These are phyloP conservation scores for Gossypium raimondii DNA, from an alignment of 345 rosid species.

Conservation along the genomic window DNA sequence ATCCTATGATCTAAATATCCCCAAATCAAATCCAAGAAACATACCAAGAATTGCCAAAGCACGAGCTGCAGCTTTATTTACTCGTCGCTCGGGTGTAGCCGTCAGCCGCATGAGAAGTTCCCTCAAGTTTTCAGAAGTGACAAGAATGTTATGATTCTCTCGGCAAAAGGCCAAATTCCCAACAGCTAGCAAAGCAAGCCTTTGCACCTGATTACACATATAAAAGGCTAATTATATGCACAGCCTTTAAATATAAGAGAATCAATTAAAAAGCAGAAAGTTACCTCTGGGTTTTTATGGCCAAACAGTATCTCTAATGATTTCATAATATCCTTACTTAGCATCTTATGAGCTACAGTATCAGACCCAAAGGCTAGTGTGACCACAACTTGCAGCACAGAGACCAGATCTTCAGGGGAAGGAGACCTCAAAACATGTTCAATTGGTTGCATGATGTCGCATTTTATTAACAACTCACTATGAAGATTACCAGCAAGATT, in stretches of 20 bases:
- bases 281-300: slow-evolving; percentile 81
- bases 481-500: slow-evolving; percentile 86
- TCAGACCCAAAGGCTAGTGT: slow-evolving; percentile 85
- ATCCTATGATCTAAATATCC: neutral
- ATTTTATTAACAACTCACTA: slow-evolving; percentile 90
- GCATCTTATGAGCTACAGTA: slow-evolving; percentile 78
- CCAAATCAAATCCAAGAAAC: slow-evolving; percentile 20
- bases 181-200: slow-evolving; percentile 76
- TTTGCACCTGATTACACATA: slow-evolving; percentile 66
- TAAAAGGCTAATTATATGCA: slow-evolving; percentile 17
- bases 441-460: slow-evolving; percentile 91
- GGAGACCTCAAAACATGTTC: slow-evolving; percentile 77
- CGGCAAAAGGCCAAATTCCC: slow-evolving; percentile 92
- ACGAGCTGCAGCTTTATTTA: slow-evolving; percentile 95
- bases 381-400: slow-evolving; percentile 83
- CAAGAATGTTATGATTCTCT: slow-evolving; percentile 80
- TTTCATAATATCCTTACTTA: slow-evolving; percentile 74
- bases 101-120: slow-evolving; percentile 82
- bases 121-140: slow-evolving; percentile 86
- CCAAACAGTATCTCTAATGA: slow-evolving; percentile 74
- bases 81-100: slow-evolving; percentile 64
- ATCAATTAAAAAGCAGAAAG: slow-evolving; percentile 21
- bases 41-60: slow-evolving; percentile 96
- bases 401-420: slow-evolving; percentile 68
- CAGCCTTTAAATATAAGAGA: slow-evolving; percentile 13